These are phyloP conservation scores for Spatholobus suberectus DNA, from an alignment of 306 rosid species.

Conservation along the genomic window DNA sequence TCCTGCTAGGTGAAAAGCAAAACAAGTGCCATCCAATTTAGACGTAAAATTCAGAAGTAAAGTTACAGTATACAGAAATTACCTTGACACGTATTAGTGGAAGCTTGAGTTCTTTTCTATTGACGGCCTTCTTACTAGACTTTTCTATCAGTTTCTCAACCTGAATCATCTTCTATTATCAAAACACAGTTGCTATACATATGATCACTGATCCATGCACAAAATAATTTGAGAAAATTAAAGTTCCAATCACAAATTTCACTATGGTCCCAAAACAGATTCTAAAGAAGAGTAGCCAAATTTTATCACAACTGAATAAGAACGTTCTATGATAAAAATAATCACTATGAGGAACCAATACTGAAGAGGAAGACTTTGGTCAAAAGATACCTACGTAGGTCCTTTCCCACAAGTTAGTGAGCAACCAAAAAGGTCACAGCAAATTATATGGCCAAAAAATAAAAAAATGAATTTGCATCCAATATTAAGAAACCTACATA, in stretches of 20 bases:
- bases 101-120: constrained; percentile 73
- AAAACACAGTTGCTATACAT: constrained; percentile 37
- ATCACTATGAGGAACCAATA: constrained; percentile 3
- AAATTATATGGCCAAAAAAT: constrained; percentile 8
- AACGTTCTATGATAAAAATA: neutral
- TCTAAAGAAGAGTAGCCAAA: constrained; percentile 32
- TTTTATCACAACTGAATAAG: neutral
- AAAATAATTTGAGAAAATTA: neutral
- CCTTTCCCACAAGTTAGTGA: constrained; percentile 1
- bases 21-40: neutral
- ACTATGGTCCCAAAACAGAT: constrained; percentile 21
- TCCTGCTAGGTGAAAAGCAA: constrained; percentile 24
- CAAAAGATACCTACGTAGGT: constrained; percentile 22
- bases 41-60: constrained; percentile 21
- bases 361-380: neutral
- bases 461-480: neutral
- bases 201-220: constrained; percentile 27
- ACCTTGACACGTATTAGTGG: constrained; percentile 96
- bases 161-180: constrained; percentile 53
- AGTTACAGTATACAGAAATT: constrained; percentile 26
- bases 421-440: constrained; percentile 6
- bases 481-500: constrained; percentile 40
- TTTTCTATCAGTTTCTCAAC: constrained; percentile 77
- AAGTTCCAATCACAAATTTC: neutral
- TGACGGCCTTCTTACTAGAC: constrained; percentile 63